Percentiles rank a stretch among this genome's conserved stretches.
Evolutionary conservation across 2,329 filamentous ascomycete genomes (phyloP).

Genomic region (Ceratocystis ficicola): DNA sequence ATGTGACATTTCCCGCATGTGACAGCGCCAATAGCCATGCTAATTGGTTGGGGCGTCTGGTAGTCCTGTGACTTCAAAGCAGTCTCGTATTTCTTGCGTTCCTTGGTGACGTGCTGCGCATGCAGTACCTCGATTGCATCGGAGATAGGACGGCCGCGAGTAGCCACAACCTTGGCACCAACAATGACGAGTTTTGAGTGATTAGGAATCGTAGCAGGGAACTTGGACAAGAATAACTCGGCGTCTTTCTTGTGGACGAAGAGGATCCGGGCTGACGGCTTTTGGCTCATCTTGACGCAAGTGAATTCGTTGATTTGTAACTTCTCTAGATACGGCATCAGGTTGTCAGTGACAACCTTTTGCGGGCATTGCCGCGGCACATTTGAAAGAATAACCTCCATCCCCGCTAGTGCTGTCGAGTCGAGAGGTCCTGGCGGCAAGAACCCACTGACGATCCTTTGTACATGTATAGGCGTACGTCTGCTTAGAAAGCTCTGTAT

Average conservation of each 20-base stretch:
- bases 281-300: constrained; percentile 34
- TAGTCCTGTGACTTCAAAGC: constrained; percentile 22
- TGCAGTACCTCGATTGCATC: constrained; percentile 26
- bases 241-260: constrained; percentile 35
- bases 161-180: constrained; percentile 26
- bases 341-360: constrained; percentile 30
- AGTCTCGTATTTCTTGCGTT: constrained; percentile 23
- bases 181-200: constrained; percentile 29
- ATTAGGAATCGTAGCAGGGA: constrained; percentile 12
- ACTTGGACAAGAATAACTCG: constrained; percentile 31
- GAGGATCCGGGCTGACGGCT: constrained; percentile 31
- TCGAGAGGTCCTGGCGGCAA: neutral
- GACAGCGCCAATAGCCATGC: constrained; percentile 25
- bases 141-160: constrained; percentile 29
- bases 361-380: constrained; percentile 35
- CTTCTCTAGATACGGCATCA: constrained; percentile 32
- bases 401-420: constrained; percentile 24
- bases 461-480: no score
- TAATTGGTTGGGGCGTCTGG: constrained; percentile 23
- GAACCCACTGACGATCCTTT: no score
- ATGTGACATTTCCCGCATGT: constrained; percentile 41
- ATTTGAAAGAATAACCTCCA: constrained; percentile 38
- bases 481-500: neutral
- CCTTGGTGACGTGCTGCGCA: constrained; percentile 24
- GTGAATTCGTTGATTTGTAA: constrained; percentile 35